A percentile compares a stretch with the other conserved stretches of the same genome.
Evolutionary conservation across 1,139 yeast species (phyloP).

Genomic region (Hyphopichia pseudoburtonii): DNA sequence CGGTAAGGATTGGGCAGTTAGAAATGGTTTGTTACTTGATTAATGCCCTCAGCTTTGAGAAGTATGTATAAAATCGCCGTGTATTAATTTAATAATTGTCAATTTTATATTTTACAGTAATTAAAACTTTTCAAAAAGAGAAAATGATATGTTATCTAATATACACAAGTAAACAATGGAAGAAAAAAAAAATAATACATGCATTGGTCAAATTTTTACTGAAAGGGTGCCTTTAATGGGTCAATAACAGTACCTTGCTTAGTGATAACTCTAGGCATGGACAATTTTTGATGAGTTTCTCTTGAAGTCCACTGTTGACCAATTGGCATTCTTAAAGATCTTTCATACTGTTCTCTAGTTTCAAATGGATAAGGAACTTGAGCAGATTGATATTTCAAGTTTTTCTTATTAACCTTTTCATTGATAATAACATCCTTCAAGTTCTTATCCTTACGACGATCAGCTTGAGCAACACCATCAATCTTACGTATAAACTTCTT

Average conservation of each 20-base stretch:
- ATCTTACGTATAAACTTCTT: constrained; percentile 64
- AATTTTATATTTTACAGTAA: too few relatives aligned
- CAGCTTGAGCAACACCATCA: constrained; percentile 69
- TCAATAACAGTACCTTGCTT: constrained; percentile 90
- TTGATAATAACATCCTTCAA: constrained; percentile 83
- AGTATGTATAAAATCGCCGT: not conserved
- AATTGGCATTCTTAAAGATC: constrained; percentile 91
- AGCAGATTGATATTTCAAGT: constrained; percentile 77
- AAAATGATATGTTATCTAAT: not conserved
- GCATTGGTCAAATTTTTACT: constrained; percentile 23
- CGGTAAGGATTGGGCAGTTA: constrained; percentile 73
- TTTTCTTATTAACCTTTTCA: constrained; percentile 83
- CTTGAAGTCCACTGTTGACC: constrained; percentile 97
- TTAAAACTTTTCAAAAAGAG: too few relatives aligned
- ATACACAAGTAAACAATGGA: not conserved
- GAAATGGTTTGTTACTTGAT: constrained; percentile 67
- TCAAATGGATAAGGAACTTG: constrained; percentile 94
- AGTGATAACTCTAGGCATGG: constrained; percentile 84
- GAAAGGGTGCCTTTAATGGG: constrained; percentile 77
- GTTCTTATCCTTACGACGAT: constrained; percentile 75
- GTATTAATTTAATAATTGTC: not conserved
- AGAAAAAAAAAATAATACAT: too few relatives aligned
- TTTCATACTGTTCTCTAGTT: constrained; percentile 89
- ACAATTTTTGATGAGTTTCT: constrained; percentile 80
- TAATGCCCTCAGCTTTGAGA: constrained; percentile 12